phyloP scores from a whole-genome alignment of 2,329 filamentous ascomycete species.

The Blastomyces emzantsi region DNA sequence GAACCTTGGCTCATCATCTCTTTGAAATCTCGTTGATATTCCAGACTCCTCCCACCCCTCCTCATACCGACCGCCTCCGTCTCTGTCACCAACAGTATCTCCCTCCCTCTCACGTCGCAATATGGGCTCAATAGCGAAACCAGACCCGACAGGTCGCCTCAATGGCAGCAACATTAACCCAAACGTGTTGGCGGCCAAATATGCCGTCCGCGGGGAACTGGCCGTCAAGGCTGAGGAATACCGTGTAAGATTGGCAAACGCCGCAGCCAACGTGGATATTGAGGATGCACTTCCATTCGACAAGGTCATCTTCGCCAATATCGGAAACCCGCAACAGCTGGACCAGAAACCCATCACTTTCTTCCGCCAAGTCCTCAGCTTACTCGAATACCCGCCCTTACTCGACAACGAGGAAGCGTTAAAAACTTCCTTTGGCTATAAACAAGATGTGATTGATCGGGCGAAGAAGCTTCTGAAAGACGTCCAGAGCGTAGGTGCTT shows the following conservation, averaged over 20 bases:
- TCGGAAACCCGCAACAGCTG: conserved; percentile 96
- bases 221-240: conserved; percentile 90
- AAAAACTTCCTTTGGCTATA: conserved; percentile 67
- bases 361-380: conserved; percentile 90
- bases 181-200: conserved; percentile 76
- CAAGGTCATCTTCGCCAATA: conserved; percentile 92
- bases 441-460: conserved; percentile 77
- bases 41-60: background rate
- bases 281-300: conserved; percentile 61
- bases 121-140: conserved; percentile 15
- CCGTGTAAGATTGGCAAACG: conserved; percentile 54
- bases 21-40: background rate
- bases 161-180: conserved; percentile 86
- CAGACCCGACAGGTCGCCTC: conserved; percentile 42
- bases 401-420: conserved; percentile 78
- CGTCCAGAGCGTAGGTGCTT: conserved; percentile 87
- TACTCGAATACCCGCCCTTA: conserved; percentile 81
- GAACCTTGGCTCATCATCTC: conserved; percentile 1
- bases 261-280: conserved; percentile 18
- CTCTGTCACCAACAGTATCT: background rate
- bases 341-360: conserved; percentile 99
- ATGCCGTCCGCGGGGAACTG: conserved; percentile 93
- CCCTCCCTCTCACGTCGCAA: conserved; percentile 1
- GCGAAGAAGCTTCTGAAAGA: conserved; percentile 72
- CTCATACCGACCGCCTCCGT: background rate